Percentiles rank a stretch among this genome's conserved stretches.
These are phyloP conservation scores for Hypericum perforatum DNA, from an alignment of 345 rosid genomes.

Conservation along the genomic window DNA sequence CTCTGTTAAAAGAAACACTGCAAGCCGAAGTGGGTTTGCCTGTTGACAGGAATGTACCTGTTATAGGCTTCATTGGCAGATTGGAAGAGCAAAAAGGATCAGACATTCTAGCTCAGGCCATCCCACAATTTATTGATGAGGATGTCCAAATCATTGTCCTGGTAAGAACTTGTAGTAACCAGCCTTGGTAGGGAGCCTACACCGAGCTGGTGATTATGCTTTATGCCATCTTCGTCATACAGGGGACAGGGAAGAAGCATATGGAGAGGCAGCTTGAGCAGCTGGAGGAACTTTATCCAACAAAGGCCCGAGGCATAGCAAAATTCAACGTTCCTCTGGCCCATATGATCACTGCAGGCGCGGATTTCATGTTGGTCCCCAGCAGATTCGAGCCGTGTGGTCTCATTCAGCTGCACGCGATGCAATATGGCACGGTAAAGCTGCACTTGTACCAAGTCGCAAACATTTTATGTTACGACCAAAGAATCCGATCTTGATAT, in stretches of 20 bases:
- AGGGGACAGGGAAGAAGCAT: slow-evolving; percentile 88
- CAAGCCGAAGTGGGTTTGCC: slow-evolving; percentile 89
- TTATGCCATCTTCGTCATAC: background rate
- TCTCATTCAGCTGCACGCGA: slow-evolving; percentile 90
- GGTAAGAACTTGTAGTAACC: slow-evolving; percentile 30
- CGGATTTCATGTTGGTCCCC: slow-evolving; percentile 72
- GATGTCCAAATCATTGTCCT: slow-evolving; percentile 72
- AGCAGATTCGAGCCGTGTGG: slow-evolving; percentile 99
- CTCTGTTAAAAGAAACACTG: slow-evolving; percentile 78
- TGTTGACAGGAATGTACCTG: slow-evolving; percentile 62
- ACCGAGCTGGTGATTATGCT: background rate
- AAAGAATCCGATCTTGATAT: background rate
- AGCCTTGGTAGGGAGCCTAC: background rate
- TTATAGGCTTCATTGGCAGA: slow-evolving; percentile 94
- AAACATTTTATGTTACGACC: too few relatives aligned
- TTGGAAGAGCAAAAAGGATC: slow-evolving; percentile 97
- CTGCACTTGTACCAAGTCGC: background rate
- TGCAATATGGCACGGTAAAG: slow-evolving; percentile 88
- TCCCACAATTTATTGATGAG: slow-evolving; percentile 45
- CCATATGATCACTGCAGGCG: slow-evolving; percentile 85
- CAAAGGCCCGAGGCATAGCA: slow-evolving; percentile 64
- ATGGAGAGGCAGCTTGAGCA: slow-evolving; percentile 65
- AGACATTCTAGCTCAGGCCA: slow-evolving; percentile 68
- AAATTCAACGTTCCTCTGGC: slow-evolving; percentile 74
- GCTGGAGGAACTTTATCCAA: slow-evolving; percentile 58